A percentile compares a stretch with the other conserved stretches of the same genome.
Conservation (phyloP, 2,329 filamentous ascomycete genomes). For the Penicillium occitanis region DNA sequence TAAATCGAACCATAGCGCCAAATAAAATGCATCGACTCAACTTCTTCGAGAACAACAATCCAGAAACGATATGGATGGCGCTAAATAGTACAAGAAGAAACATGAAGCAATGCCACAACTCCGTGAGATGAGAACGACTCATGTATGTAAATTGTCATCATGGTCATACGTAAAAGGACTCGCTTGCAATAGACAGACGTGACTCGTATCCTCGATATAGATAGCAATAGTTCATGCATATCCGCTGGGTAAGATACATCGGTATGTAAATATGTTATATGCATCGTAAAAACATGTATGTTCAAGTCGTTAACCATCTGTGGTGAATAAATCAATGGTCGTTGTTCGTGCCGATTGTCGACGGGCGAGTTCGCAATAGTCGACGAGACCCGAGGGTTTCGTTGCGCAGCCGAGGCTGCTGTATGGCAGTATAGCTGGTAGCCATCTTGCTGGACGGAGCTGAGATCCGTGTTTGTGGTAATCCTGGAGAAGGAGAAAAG, state of each 20-base stretch:
- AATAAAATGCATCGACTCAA: slow-evolving; percentile 8
- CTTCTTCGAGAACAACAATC: not conserved
- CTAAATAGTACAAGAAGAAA: slow-evolving; percentile 13
- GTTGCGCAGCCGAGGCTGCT: slow-evolving; percentile 31
- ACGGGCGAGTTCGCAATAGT: slow-evolving; percentile 33
- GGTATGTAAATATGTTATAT: slow-evolving; percentile 7
- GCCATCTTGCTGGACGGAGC: slow-evolving; percentile 37
- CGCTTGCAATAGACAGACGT: slow-evolving; percentile 1
- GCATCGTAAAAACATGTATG: slow-evolving; percentile 7
- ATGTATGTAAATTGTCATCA: not conserved
- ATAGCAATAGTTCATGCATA: not conserved
- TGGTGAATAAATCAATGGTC: slow-evolving; percentile 6
- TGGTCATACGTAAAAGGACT: slow-evolving; percentile 7
- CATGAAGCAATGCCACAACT: slow-evolving; percentile 10
- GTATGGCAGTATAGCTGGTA: slow-evolving; percentile 40
- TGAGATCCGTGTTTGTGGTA: slow-evolving; percentile 35
- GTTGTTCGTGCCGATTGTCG: slow-evolving; percentile 18
- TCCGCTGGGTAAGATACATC: slow-evolving; percentile 2
- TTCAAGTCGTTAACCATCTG: not conserved
- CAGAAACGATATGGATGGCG: not conserved
- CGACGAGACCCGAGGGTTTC: slow-evolving; percentile 39
- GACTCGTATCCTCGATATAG: slow-evolving; percentile 4
- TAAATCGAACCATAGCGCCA: not conserved
- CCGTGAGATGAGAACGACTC: not conserved
- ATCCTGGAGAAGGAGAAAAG: slow-evolving; percentile 26